phyloP scores from a whole-genome alignment of 83 land plant genomes.

The Diphasiastrum complanatum region DNA sequence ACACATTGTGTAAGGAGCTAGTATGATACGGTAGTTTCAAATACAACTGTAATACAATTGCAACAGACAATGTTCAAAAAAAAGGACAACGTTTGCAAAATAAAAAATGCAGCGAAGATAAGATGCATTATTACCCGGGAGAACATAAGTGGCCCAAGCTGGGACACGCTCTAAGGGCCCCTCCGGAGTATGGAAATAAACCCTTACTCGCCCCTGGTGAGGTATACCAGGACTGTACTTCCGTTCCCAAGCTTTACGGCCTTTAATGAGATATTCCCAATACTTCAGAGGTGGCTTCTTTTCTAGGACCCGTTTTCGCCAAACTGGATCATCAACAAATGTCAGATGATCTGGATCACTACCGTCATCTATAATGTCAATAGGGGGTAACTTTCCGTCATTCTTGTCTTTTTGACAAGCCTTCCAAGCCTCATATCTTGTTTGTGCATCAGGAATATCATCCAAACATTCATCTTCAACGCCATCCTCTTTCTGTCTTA shows the following conservation, averaged over 20 bases:
- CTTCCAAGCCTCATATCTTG: constrained; percentile 54
- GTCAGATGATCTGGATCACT: constrained; percentile 33
- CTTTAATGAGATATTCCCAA: constrained; percentile 74
- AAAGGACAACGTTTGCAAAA: background rate
- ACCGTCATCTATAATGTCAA: constrained; percentile 63
- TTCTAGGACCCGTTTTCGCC: constrained; percentile 45
- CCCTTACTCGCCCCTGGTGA: constrained; percentile 70
- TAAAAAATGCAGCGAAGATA: background rate
- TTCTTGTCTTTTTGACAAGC: constrained; percentile 47
- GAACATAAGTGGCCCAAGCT: constrained; percentile 96
- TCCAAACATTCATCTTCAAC: constrained; percentile 36
- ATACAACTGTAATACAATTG: too few species aligned
- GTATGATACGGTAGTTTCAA: too few species aligned
- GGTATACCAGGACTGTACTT: constrained; percentile 76
- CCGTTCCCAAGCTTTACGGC: constrained; percentile 86
- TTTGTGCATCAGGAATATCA: constrained; percentile 55
- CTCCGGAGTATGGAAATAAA: constrained; percentile 74
- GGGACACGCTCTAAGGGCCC: constrained; percentile 90
- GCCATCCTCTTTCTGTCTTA: constrained; percentile 44
- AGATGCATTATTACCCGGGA: constrained; percentile 51
- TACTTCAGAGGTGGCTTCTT: constrained; percentile 71
- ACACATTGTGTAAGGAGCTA: too few species aligned
- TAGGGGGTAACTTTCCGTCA: constrained; percentile 50
- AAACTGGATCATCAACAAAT: constrained; percentile 55
- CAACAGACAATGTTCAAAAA: too few species aligned